Percentiles rank a stretch among this genome's conserved stretches.
phyloP scores from a whole-genome alignment of 805 yeast genomes.

The Starmerella kuoi region DNA sequence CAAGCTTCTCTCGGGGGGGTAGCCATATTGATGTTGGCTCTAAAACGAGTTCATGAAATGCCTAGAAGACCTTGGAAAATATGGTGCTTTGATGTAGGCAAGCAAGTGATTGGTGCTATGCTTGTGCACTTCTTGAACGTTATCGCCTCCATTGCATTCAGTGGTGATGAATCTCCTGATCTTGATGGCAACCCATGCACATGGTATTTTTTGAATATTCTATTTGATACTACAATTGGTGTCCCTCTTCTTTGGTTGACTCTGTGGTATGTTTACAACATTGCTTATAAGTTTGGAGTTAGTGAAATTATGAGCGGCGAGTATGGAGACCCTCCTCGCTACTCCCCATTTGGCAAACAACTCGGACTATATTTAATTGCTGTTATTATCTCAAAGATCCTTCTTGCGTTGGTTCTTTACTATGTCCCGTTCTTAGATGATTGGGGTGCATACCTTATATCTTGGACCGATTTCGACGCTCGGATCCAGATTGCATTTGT shows the following conservation, averaged over 20 bases:
- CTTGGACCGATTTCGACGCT: constrained; percentile 68
- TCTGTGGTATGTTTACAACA: constrained; percentile 33
- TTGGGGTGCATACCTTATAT: constrained; percentile 58
- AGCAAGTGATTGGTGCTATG: constrained; percentile 78
- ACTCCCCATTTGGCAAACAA: constrained; percentile 59
- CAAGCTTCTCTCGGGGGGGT: constrained; percentile 67
- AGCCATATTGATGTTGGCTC: constrained; percentile 58
- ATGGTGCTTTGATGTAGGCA: constrained; percentile 82
- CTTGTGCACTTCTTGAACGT: constrained; percentile 75
- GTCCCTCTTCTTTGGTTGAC: constrained; percentile 63
- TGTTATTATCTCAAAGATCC: constrained; percentile 48
- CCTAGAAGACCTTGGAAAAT: constrained; percentile 82
- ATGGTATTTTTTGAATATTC: constrained; percentile 82
- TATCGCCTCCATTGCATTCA: constrained; percentile 46
- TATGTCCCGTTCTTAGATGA: constrained; percentile 55
- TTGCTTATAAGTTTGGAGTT: constrained; percentile 36
- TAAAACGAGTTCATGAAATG: constrained; percentile 65
- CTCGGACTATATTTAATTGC: constrained; percentile 55
- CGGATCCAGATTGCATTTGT: constrained; percentile 77
- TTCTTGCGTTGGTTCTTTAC: constrained; percentile 45
- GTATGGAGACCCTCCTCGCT: constrained; percentile 54
- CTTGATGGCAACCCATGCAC: constrained; percentile 64
- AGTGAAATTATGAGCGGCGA: constrained; percentile 39
- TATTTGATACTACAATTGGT: constrained; percentile 88
- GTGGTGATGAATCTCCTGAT: constrained; percentile 29